Base-by-base conservation (phyloP, 345 rosid species). In the Salix arbutifolia region DNA sequence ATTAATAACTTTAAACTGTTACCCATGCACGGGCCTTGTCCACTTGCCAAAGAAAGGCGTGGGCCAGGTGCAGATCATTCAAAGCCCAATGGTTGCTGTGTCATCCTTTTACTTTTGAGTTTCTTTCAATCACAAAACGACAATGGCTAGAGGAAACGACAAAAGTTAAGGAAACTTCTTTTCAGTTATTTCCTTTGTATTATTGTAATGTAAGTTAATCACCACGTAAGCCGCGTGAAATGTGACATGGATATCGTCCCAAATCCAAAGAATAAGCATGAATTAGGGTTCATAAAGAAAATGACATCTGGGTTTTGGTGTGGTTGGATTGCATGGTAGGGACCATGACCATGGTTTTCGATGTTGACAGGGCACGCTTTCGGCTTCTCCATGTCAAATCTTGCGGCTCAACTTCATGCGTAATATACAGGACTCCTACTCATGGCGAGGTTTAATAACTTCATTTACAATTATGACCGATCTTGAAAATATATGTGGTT, bases 11-110 rank as follows among this genome's bases (percentile, higher is more conserved):
- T 26, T 31, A 35, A 18, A 77, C 64, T 52, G 71, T 77, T 72
- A 79, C 86, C 84, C 86, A 86, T 81, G 86, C 88, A 77, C 65
- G 86, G 83, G 82, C 77, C 79, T 68, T 42, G 64, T 48, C 85
- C 77, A 81, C 74, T 79, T 78, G 78, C 77, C 16, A 11, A 46
- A 28, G 73, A 80, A 80, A 75, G 65, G 3, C 18, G 82, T 75
- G 80, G 82, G 69, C 75, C 88, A 78, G 16, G 19, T 14, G 12
- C 28, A 28, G 65, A 69, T 31, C 76, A 4, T 31, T 17, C 42
- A 50, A 80, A 78, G 76, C 81, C 84, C 82, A 71, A 31, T 38
- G 68, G 65, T 52, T 9, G 52, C 23, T 3, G 56, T 19, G 70
- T 21, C 35, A 13, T 52, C 5, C 14, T 35, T 23, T 26, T 31